Percentiles rank a stretch among this genome's conserved stretches.
phyloP scores from a whole-genome alignment of 164 flowering plant genomes.

The Houttuynia cordata region DNA sequence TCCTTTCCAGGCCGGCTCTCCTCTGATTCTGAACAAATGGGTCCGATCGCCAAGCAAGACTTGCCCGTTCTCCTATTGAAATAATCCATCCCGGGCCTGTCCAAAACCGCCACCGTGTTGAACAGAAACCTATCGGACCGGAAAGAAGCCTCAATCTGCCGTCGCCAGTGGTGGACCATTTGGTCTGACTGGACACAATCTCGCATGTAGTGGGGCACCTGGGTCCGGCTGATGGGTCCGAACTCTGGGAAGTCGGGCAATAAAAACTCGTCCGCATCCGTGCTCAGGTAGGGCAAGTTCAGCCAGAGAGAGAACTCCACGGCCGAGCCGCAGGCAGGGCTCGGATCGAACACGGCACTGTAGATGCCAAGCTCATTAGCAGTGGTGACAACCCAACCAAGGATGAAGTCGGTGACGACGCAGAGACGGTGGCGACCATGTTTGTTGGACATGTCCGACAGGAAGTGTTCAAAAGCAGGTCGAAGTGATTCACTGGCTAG shows the following conservation, averaged over 20 bases:
- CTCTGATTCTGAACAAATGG: neutral
- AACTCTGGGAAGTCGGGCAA: constrained; percentile 6
- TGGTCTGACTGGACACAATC: neutral
- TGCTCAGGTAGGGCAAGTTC: neutral
- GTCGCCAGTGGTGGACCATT: neutral
- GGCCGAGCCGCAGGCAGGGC: constrained; percentile 1
- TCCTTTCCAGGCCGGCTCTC: neutral
- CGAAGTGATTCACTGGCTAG: neutral
- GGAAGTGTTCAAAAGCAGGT: neutral
- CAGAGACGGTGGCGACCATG: neutral
- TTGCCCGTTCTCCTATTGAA: constrained; percentile 3
- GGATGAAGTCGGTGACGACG: constrained; percentile 12
- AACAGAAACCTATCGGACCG: constrained; percentile 1
- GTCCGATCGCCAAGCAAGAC: constrained; percentile 8
- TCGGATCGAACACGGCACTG: constrained; percentile 1
- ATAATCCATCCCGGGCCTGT: constrained; percentile 2
- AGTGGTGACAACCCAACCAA: constrained; percentile 7
- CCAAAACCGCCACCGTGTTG: constrained; percentile 7
- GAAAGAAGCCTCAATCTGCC: neutral
- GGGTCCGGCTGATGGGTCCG: neutral
- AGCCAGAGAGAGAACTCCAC: neutral
- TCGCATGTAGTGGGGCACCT: neutral
- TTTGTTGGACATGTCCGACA: neutral
- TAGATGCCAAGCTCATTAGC: constrained; percentile 2
- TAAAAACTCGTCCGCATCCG: constrained; percentile 1